phyloP scores from a whole-genome alignment of 495 filamentous ascomycete species.

The Penicillium arizonense region DNA sequence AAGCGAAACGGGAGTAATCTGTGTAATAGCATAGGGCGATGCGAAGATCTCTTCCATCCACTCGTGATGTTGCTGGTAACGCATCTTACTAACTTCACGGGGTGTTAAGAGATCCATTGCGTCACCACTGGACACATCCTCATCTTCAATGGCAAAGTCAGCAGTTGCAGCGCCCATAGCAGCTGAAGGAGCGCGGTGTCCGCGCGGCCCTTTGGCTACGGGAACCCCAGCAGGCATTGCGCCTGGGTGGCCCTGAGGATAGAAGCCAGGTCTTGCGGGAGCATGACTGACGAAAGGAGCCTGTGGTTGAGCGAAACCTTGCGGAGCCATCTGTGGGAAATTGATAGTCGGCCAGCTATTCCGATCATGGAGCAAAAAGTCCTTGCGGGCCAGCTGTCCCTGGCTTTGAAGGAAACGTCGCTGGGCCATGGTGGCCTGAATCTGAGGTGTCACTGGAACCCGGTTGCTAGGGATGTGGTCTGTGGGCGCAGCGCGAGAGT shows the following conservation, averaged over 20 bases:
- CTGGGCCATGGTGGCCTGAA: conserved; percentile 59
- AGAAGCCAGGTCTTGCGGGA: conserved; percentile 37
- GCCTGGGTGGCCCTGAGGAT: conserved; percentile 31
- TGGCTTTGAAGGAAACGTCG: conserved; percentile 69
- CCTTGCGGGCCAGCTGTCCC: conserved; percentile 82
- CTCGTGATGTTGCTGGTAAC: conserved; percentile 93
- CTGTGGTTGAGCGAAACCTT: conserved; percentile 35
- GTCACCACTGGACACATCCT: conserved; percentile 82
- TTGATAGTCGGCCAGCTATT: conserved; percentile 84
- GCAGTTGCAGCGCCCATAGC: conserved; percentile 35
- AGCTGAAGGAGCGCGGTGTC: conserved; percentile 37
- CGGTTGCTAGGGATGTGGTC: conserved; percentile 66
- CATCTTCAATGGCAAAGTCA: conserved; percentile 73
- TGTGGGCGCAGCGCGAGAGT: conserved; percentile 66
- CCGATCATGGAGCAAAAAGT: conserved; percentile 90
- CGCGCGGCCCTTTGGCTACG: conserved; percentile 34
- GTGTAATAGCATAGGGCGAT: conserved; percentile 75
- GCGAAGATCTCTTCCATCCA: conserved; percentile 99
- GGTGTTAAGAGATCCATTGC: conserved; percentile 84
- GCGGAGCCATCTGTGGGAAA: conserved; percentile 55
- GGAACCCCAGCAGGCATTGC: conserved; percentile 28
- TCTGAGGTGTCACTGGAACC: conserved; percentile 57
- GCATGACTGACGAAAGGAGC: conserved; percentile 30
- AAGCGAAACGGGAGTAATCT: conserved; percentile 85
- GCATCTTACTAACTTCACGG: conserved; percentile 76